A percentile compares a stretch with the other conserved stretches of the same genome.
Evolutionary conservation across 2,329 filamentous ascomycete species (phyloP).

Genomic region (Monosporascus cannonballus): DNA sequence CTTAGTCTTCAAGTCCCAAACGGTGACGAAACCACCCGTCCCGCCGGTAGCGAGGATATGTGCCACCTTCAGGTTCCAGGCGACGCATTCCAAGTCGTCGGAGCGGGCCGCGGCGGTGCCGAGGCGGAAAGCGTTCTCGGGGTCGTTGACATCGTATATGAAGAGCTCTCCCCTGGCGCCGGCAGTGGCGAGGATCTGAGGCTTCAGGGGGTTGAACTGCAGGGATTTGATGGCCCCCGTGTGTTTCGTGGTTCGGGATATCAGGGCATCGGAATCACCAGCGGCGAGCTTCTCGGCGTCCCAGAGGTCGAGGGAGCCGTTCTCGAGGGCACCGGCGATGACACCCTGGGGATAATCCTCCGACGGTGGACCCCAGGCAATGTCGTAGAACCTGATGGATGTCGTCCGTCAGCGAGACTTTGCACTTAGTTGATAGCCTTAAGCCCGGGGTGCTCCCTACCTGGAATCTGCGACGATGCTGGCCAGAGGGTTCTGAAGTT

Average conservation of each 20-base stretch:
- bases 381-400: slow-evolving; percentile 77
- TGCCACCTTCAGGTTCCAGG: slow-evolving; percentile 97
- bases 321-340: slow-evolving; percentile 92
- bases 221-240: slow-evolving; percentile 87
- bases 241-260: slow-evolving; percentile 85
- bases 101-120: slow-evolving; percentile 83
- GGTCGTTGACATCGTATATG: slow-evolving; percentile 89
- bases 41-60: slow-evolving; percentile 95
- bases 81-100: slow-evolving; percentile 91
- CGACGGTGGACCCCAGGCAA: slow-evolving; percentile 84
- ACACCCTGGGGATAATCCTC: slow-evolving; percentile 77
- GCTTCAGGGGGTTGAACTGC: slow-evolving; percentile 91
- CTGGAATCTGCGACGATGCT: slow-evolving; percentile 85
- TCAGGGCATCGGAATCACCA: slow-evolving; percentile 63
- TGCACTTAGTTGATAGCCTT: background rate
- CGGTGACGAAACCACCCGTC: slow-evolving; percentile 88
- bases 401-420: slow-evolving; percentile 12
- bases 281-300: slow-evolving; percentile 67
- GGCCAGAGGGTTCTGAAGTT: slow-evolving; percentile 71
- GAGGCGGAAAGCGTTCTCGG: slow-evolving; percentile 79
- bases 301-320: slow-evolving; percentile 89
- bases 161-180: slow-evolving; percentile 95
- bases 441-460: slow-evolving; percentile 42
- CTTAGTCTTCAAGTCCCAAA: slow-evolving; percentile 98
- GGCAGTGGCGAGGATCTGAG: slow-evolving; percentile 85